These are phyloP conservation scores for Monilinia fructigena DNA, from an alignment of 2,329 filamentous ascomycete species.

Conservation along the genomic window DNA sequence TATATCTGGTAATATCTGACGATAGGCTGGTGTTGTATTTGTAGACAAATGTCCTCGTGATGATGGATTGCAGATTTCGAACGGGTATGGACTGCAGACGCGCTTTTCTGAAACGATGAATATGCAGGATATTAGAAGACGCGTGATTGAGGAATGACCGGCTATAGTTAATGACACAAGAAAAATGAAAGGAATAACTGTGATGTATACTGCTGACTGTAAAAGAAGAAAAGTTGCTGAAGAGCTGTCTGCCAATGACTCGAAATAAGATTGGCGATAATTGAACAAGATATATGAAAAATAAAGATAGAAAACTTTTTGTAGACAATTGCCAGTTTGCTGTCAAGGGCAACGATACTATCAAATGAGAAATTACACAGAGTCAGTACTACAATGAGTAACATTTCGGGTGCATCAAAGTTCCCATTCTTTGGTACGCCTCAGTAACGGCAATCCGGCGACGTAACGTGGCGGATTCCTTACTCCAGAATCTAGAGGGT, in stretches of 20 bases:
- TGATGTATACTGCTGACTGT: not conserved
- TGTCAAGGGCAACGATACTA: conserved; percentile 36
- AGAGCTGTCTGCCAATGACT: conserved; percentile 23
- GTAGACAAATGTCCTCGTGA: conserved; percentile 1
- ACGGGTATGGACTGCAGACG: conserved; percentile 8
- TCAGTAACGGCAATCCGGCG: conserved; percentile 29
- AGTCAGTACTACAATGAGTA: conserved; percentile 35
- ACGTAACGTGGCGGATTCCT: conserved; percentile 32
- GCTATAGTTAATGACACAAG: conserved; percentile 9
- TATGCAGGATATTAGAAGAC: conserved; percentile 21
- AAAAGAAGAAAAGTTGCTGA: conserved; percentile 26
- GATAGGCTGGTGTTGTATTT: not conserved
- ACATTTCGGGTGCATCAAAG: conserved; percentile 26
- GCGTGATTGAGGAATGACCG: conserved; percentile 28
- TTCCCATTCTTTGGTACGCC: conserved; percentile 34
- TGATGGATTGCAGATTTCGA: conserved; percentile 1
- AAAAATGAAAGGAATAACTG: not conserved
- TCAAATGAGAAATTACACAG: conserved; percentile 35
- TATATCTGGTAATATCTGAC: not conserved
- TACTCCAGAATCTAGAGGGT: conserved; percentile 29
- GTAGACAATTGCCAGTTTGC: conserved; percentile 25
- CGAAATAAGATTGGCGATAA: conserved; percentile 9
- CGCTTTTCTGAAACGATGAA: conserved; percentile 19
- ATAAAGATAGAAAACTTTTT: conserved; percentile 8
- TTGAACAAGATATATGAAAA: conserved; percentile 21